Evolutionary conservation across 257 asterid genomes (phyloP), one percentile per base, ranked within the genome.

Genomic region (Solanum clarkiae): DNA sequence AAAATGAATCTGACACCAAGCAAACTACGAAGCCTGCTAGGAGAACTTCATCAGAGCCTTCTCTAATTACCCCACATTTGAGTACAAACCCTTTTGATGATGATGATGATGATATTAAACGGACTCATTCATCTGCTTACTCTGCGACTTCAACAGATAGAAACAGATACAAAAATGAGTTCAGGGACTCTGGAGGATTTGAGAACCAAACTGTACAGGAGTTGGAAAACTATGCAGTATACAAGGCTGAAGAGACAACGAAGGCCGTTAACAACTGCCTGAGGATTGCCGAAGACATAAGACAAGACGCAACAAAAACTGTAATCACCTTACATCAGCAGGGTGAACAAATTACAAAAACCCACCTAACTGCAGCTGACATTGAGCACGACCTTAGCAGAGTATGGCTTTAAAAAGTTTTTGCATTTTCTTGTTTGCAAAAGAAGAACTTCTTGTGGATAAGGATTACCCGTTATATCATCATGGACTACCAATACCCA

Each of bases 291-390:
- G 99, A 93, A 89, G 99, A 93, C 86, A 95, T 97, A 14, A 90
- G 99, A 87, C 97, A 95, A 90, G 97, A 91, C 87, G 98, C 98
- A 80, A 92, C 99, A 69, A 94, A 92, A 86, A 97, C 99, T 63
- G 81, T 95, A 88, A 93, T 92, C 40, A 90, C 91, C 75, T 83
- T 97, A 88, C 99, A 97, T 91, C 98, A 95, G 59, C 99, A 97
- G 89, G 98, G 99, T 70, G 99, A 97, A 90, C 98, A 94, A 87
- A 93, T 97, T 85, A 90, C 95, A 8, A 90, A 92, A 88, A 92
- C 97, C 24, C 99, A 97, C 89, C 79, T 84, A 88, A 88, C 86
- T 86, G 99, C 98, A 79, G 98, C 98, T 66, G 99, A 97, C 84
- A 93, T 95, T 14, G 99, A 97, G 80, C 92, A 91, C 32, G 98